Evolutionary conservation across 2,329 filamentous ascomycete species (phyloP).

Genomic region (Dothistroma pini): DNA sequence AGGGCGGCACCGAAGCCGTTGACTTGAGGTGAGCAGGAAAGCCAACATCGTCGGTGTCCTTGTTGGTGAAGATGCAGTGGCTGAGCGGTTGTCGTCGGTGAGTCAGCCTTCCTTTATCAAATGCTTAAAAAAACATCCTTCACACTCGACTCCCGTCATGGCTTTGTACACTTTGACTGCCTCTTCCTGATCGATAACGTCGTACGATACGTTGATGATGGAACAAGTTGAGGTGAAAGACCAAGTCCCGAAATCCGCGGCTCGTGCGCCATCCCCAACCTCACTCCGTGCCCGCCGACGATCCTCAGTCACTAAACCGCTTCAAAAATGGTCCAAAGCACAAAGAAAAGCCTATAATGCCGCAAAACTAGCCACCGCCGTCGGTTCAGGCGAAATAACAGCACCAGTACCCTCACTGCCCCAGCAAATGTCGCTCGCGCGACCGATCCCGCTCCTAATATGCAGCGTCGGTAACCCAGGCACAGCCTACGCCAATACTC

Average conservation of each 20-base stretch:
- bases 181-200: neutral
- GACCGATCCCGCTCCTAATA: slow-evolving; percentile 60
- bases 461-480: slow-evolving; percentile 84
- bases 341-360: slow-evolving; percentile 2
- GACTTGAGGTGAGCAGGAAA: neutral
- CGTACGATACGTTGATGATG: neutral
- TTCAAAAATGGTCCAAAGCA: slow-evolving; percentile 1
- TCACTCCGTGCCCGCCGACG: slow-evolving; percentile 1
- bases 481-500: slow-evolving; percentile 65
- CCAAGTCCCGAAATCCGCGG: neutral
- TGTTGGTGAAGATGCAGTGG: neutral
- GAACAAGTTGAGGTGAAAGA: neutral
- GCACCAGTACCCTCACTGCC: slow-evolving; percentile 2
- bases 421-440: slow-evolving; percentile 18
- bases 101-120: neutral
- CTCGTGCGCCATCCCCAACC: neutral
- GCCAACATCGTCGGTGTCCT: neutral
- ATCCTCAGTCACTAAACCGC: neutral
- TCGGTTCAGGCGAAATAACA: neutral
- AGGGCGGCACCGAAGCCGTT: too few species aligned
- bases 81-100: neutral
- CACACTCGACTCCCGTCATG: neutral
- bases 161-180: neutral
- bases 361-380: neutral
- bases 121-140: neutral